phyloP scores from a whole-genome alignment of 2,329 filamentous ascomycete genomes.

The Pseudogymnoascus sp. region DNA sequence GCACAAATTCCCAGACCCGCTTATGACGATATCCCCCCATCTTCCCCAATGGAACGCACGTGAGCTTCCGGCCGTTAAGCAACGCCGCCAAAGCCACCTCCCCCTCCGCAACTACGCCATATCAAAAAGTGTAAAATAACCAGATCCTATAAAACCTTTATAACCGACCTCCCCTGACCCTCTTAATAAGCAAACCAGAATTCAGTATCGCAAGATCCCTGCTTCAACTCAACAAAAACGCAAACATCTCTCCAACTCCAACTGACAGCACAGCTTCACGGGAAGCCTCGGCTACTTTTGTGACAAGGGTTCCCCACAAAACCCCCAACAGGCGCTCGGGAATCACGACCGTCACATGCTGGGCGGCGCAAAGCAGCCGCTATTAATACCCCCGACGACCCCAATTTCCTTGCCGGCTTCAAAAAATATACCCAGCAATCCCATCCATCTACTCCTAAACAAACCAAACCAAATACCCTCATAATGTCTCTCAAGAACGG shows the following conservation, averaged over 20 bases:
- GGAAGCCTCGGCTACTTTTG: background rate
- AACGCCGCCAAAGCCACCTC: background rate
- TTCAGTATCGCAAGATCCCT: background rate
- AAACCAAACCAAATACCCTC: background rate
- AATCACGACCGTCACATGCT: conserved; percentile 1
- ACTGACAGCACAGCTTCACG: background rate
- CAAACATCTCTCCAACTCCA: background rate
- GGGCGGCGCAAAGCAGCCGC: background rate
- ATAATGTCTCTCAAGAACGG: conserved; percentile 66
- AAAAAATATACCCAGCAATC: background rate
- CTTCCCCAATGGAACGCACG: background rate
- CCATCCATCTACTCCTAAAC: background rate
- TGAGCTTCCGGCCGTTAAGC: background rate
- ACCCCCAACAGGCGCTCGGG: background rate
- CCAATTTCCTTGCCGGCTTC: background rate
- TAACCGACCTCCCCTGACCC: background rate
- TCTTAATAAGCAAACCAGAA: background rate
- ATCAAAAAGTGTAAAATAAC: background rate
- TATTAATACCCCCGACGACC: conserved; percentile 3
- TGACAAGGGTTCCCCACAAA: conserved; percentile 5
- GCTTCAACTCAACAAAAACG: background rate
- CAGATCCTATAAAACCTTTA: too few species aligned
- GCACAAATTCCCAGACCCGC: background rate
- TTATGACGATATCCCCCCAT: background rate
- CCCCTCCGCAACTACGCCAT: background rate